phyloP scores from a whole-genome alignment of 2,329 filamentous ascomycete species.

The Claviceps pusilla region DNA sequence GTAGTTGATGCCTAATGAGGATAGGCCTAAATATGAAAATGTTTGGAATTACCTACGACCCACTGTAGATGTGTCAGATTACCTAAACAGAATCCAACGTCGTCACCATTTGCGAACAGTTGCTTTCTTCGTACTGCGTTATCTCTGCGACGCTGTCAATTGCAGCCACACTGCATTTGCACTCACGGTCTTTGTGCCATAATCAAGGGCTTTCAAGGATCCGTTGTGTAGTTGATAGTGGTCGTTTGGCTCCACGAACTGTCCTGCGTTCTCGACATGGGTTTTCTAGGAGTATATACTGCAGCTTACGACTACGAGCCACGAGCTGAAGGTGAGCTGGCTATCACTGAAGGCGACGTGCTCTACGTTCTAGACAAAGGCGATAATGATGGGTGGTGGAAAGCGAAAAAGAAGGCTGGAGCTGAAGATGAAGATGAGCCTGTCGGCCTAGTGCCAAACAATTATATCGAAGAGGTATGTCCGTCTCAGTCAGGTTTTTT shows the following conservation, averaged over 20 bases:
- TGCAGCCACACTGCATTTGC: neutral
- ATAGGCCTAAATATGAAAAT: too few relatives aligned
- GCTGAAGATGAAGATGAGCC: constrained; percentile 81
- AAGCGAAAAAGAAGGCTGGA: constrained; percentile 77
- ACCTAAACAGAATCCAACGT: constrained; percentile 5
- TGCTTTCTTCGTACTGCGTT: neutral
- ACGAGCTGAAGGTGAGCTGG: constrained; percentile 72
- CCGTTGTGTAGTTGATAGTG: neutral
- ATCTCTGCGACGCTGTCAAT: neutral
- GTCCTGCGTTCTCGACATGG: constrained; percentile 41
- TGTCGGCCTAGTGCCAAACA: constrained; percentile 77
- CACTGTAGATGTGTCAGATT: neutral
- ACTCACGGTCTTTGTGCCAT: neutral
- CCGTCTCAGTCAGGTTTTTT: neutral
- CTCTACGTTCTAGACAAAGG: constrained; percentile 81
- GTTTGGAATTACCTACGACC: neutral
- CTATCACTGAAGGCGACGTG: constrained; percentile 72
- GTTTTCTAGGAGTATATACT: constrained; percentile 79
- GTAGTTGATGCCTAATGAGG: too few relatives aligned
- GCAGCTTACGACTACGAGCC: constrained; percentile 88
- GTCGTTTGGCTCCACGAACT: neutral
- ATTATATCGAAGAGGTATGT: constrained; percentile 81
- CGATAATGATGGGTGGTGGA: constrained; percentile 77
- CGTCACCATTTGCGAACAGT: constrained; percentile 2
- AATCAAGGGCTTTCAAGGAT: neutral